Evolutionary conservation across 2,329 filamentous ascomycete genomes (phyloP).

Genomic region (Didymella glomerata): DNA sequence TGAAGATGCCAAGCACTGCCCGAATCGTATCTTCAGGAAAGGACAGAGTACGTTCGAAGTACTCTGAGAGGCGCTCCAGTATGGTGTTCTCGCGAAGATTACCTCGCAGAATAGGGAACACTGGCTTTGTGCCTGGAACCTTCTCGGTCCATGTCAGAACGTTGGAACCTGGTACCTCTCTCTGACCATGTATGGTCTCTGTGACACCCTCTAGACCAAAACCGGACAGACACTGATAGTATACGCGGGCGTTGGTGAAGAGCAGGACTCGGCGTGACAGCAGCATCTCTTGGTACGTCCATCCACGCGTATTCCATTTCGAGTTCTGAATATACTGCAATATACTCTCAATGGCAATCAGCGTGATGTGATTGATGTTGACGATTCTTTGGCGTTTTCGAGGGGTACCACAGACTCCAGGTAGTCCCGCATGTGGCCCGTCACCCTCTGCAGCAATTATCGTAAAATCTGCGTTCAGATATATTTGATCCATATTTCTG

Average conservation of each 20-base stretch:
- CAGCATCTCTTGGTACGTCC: conserved; percentile 7
- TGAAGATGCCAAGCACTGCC: conserved; percentile 3
- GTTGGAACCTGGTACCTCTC: background rate
- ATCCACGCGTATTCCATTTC: conserved; percentile 1
- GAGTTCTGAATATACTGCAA: background rate
- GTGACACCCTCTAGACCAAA: conserved; percentile 10
- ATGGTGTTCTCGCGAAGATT: background rate
- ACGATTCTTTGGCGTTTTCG: background rate
- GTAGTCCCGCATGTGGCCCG: background rate
- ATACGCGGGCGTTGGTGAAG: conserved; percentile 1
- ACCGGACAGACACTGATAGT: conserved; percentile 3
- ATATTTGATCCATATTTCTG: conserved; percentile 20
- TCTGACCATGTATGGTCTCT: background rate
- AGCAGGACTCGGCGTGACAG: background rate
- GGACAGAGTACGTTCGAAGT: conserved; percentile 6
- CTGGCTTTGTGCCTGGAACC: conserved; percentile 2
- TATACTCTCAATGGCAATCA: background rate
- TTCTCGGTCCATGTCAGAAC: conserved; percentile 4
- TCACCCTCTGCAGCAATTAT: conserved; percentile 18
- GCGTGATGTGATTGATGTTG: background rate
- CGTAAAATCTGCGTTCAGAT: conserved; percentile 7
- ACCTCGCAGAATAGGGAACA: conserved; percentile 4
- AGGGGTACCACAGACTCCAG: background rate
- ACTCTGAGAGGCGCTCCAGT: conserved; percentile 1
- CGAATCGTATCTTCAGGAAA: conserved; percentile 3